These are phyloP conservation scores for Penicillium macrosclerotiorum DNA, from an alignment of 495 filamentous ascomycete species.

Conservation along the genomic window DNA sequence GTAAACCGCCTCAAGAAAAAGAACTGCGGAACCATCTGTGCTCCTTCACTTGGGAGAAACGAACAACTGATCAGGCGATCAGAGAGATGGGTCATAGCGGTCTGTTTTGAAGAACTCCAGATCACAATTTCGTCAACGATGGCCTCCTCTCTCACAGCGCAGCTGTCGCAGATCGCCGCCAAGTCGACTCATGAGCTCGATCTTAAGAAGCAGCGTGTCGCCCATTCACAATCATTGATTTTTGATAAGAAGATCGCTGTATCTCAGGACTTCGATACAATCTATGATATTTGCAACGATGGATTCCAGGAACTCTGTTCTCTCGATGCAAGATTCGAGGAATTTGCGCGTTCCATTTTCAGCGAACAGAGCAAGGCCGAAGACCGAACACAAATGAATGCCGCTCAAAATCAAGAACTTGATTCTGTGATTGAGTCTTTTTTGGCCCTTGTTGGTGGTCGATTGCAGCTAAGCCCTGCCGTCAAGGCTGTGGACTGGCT, in stretches of 20 bases:
- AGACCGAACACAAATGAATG: constrained; percentile 81
- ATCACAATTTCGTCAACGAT: constrained; percentile 42
- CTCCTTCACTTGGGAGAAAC: neutral
- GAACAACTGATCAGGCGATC: neutral
- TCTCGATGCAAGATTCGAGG: constrained; percentile 71
- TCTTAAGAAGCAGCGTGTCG: constrained; percentile 81
- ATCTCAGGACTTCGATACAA: constrained; percentile 80
- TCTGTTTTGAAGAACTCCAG: constrained; percentile 1
- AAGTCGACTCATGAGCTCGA: constrained; percentile 78
- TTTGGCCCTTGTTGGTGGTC: constrained; percentile 70
- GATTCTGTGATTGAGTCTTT: constrained; percentile 77
- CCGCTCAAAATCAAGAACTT: constrained; percentile 73
- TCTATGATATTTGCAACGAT: constrained; percentile 82
- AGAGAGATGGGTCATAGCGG: constrained; percentile 16
- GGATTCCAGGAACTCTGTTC: constrained; percentile 88
- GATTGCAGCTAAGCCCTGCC: constrained; percentile 76
- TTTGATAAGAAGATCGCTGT: constrained; percentile 80
- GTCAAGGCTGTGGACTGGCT: constrained; percentile 94
- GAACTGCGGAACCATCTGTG: no score
- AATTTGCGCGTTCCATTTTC: constrained; percentile 73
- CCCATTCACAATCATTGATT: constrained; percentile 88
- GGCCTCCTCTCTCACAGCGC: constrained; percentile 74
- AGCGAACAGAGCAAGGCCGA: constrained; percentile 85
- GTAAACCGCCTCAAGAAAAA: constrained; percentile 10
- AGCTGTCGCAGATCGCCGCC: constrained; percentile 76